Evolutionary conservation across 2,329 filamentous ascomycete genomes (phyloP).

Genomic region (Claviceps maximensis): DNA sequence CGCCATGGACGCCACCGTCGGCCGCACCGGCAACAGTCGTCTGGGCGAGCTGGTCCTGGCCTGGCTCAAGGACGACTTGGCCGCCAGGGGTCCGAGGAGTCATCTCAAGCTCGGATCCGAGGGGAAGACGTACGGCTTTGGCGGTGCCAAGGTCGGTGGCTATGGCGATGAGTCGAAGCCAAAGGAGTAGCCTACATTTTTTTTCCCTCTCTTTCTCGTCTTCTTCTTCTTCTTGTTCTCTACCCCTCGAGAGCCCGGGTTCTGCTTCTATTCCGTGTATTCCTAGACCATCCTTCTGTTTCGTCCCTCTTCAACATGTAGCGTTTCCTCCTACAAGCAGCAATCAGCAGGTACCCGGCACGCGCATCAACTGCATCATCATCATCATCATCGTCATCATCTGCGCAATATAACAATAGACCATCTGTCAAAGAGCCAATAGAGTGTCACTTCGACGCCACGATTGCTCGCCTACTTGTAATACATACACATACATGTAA

Average conservation of each 20-base stretch:
- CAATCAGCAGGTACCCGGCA: too few relatives aligned
- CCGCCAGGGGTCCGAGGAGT: constrained; percentile 63
- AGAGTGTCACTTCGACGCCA: too few relatives aligned
- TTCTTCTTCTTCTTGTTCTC: too few relatives aligned
- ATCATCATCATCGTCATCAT: too few relatives aligned
- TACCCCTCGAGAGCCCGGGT: too few relatives aligned
- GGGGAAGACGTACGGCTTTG: constrained; percentile 48
- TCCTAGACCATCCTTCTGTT: neutral
- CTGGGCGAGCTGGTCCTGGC: constrained; percentile 76
- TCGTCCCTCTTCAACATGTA: neutral
- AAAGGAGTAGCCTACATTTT: constrained; percentile 9
- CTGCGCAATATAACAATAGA: too few relatives aligned
- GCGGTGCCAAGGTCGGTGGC: constrained; percentile 38
- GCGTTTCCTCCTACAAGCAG: too few relatives aligned
- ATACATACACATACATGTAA: too few relatives aligned
- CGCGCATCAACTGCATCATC: too few relatives aligned
- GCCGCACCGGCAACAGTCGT: constrained; percentile 56
- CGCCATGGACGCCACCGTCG: constrained; percentile 26
- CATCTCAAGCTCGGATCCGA: constrained; percentile 41
- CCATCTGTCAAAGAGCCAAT: too few relatives aligned
- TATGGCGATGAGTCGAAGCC: constrained; percentile 42
- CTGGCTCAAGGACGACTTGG: constrained; percentile 75
- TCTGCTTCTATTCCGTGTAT: neutral
- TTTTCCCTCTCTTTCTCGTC: neutral
- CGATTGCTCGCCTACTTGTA: too few relatives aligned